Evolutionary conservation across 2,329 filamentous ascomycete genomes (phyloP).

Genomic region (Blastomyces percursus): DNA sequence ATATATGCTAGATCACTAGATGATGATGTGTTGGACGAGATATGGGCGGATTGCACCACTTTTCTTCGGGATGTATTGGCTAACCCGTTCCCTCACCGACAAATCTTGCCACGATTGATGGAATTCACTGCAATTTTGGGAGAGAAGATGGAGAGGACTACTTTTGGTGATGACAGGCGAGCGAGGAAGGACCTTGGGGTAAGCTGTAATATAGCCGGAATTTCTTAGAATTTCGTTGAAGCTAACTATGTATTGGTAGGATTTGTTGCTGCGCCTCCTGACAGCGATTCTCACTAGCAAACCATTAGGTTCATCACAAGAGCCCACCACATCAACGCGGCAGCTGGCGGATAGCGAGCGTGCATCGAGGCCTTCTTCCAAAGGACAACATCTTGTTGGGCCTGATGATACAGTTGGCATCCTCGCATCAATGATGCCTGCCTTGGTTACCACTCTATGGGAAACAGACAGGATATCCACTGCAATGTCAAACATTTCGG

Average conservation of each 20-base stretch:
- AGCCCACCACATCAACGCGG: conserved; percentile 27
- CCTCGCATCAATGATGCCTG: conserved; percentile 65
- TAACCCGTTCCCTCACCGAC: conserved; percentile 90
- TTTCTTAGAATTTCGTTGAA: background rate
- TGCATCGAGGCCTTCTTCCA: conserved; percentile 19
- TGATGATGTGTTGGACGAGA: conserved; percentile 96
- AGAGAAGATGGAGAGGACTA: conserved; percentile 94
- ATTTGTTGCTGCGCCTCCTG: conserved; percentile 76
- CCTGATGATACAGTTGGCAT: conserved; percentile 71
- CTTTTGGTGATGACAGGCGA: conserved; percentile 84
- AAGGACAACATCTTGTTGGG: conserved; percentile 31
- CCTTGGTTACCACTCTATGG: conserved; percentile 69
- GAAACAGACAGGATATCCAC: conserved; percentile 73
- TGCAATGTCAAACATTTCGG: conserved; percentile 69
- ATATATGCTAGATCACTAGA: conserved; percentile 84
- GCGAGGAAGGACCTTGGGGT: conserved; percentile 86
- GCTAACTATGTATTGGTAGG: conserved; percentile 41
- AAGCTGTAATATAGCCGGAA: conserved; percentile 29
- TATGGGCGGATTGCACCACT: conserved; percentile 87
- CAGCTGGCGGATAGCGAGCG: conserved; percentile 3
- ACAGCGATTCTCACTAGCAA: conserved; percentile 91
- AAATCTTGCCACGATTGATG: conserved; percentile 73
- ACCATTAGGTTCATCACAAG: conserved; percentile 59
- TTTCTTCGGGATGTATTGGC: conserved; percentile 82
- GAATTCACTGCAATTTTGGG: conserved; percentile 85